A percentile compares a stretch with the other conserved stretches of the same genome.
Evolutionary conservation across 352 stramenopile genomes (phyloP).

Genomic region (Thalassiosira hispida): DNA sequence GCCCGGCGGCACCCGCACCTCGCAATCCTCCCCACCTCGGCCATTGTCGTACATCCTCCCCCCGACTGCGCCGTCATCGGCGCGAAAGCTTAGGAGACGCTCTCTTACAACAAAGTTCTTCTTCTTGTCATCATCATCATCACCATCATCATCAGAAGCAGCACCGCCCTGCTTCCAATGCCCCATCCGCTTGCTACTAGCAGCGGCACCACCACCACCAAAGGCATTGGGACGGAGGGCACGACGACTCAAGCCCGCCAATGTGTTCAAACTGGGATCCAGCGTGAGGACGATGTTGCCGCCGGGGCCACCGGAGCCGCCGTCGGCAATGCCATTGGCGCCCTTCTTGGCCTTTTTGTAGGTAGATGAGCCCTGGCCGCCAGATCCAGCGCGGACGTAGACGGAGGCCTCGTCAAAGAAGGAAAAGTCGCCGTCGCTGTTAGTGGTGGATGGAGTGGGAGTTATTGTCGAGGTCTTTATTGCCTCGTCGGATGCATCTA

Average conservation of each 20-base stretch:
- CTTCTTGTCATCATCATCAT: too few relatives aligned
- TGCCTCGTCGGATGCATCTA: too few relatives aligned
- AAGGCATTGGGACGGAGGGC: too few relatives aligned
- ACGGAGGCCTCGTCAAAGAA: slow-evolving; percentile 88
- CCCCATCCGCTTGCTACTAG: too few relatives aligned
- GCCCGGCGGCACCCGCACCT: slow-evolving; percentile 84
- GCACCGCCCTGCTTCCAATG: too few relatives aligned
- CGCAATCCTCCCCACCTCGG: slow-evolving; percentile 62
- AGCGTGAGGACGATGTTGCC: slow-evolving; percentile 80
- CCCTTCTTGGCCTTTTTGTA: slow-evolving; percentile 86
- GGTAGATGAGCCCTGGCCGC: slow-evolving; percentile 86
- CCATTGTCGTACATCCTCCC: slow-evolving; percentile 82
- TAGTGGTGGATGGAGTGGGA: too few relatives aligned
- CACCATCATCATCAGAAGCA: too few relatives aligned
- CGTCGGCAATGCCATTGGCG: slow-evolving; percentile 82
- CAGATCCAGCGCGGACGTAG: slow-evolving; percentile 84
- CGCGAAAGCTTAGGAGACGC: slow-evolving; percentile 75
- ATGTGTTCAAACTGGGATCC: slow-evolving; percentile 84
- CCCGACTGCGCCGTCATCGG: slow-evolving; percentile 80
- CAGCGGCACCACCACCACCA: too few relatives aligned
- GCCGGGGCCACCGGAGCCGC: slow-evolving; percentile 79
- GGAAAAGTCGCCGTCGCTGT: too few relatives aligned
- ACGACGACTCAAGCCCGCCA: too few relatives aligned
- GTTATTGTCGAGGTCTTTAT: too few relatives aligned
- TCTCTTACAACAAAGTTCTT: too few relatives aligned